Conservation (phyloP, 1,139 yeast species). For the Sugiyamaella novakii region DNA sequence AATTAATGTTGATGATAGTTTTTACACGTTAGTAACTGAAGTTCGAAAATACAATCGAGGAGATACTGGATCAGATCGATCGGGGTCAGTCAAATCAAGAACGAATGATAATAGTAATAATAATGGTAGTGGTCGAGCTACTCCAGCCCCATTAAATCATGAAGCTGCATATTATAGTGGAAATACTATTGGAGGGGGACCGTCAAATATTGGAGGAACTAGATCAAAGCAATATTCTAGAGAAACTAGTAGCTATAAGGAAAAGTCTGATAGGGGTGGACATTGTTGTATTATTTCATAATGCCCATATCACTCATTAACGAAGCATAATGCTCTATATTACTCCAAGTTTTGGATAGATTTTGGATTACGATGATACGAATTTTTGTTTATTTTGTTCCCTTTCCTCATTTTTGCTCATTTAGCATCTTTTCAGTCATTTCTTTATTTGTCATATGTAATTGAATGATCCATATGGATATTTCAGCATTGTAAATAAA, state of each 20-base stretch:
- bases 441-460: no score
- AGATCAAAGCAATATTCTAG: constrained; percentile 6
- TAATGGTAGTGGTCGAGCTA: no score
- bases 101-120: background rate
- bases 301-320: no score
- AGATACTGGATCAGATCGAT: constrained; percentile 11
- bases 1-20: constrained; percentile 91
- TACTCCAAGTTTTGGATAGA: no score
- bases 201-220: constrained; percentile 2
- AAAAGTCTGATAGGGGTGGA: constrained; percentile 9
- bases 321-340: no score
- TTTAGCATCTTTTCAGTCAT: no score
- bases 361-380: constrained; percentile 5
- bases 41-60: constrained; percentile 46
- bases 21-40: constrained; percentile 70
- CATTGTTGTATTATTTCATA: constrained; percentile 17
- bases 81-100: constrained; percentile 5
- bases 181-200: constrained; percentile 17
- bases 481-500: constrained; percentile 4
- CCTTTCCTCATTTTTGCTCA: background rate
- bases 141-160: constrained; percentile 1
- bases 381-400: constrained; percentile 1
- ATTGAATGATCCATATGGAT: no score
- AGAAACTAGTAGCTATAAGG: constrained; percentile 8
- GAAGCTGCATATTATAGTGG: constrained; percentile 19